Evolutionary conservation across 352 stramenopile species (phyloP).

Genomic region (Phytophthora pisi): DNA sequence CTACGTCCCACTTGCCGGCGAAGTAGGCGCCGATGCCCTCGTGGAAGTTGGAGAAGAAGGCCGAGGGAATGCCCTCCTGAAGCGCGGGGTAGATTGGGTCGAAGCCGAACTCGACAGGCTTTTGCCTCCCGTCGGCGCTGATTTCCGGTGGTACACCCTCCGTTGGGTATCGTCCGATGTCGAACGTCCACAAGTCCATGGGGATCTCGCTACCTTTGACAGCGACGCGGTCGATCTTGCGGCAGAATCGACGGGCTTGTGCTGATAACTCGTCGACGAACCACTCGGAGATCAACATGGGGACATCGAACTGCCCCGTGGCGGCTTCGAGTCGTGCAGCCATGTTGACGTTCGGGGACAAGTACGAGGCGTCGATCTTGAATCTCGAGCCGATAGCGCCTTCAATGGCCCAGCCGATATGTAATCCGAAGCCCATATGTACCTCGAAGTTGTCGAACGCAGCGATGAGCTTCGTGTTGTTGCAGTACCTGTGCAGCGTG

Average conservation of each 20-base stretch:
- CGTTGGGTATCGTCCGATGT: conserved; percentile 85
- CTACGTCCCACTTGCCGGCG: conserved; percentile 90
- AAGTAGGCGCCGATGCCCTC: conserved; percentile 94
- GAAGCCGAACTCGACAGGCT: conserved; percentile 80
- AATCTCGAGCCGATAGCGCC: conserved; percentile 97
- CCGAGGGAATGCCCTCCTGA: conserved; percentile 76
- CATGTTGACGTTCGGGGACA: conserved; percentile 99
- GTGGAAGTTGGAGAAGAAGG: conserved; percentile 93
- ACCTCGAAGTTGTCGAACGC: conserved; percentile 93
- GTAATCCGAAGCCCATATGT: conserved; percentile 96
- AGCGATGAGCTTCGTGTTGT: conserved; percentile 77
- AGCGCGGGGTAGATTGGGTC: conserved; percentile 77
- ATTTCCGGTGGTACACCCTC: conserved; percentile 63
- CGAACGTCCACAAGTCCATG: conserved; percentile 95
- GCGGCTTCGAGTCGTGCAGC: conserved; percentile 94
- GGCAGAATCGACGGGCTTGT: conserved; percentile 84
- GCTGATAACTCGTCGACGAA: conserved; percentile 94
- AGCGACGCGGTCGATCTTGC: conserved; percentile 96
- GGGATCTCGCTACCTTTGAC: conserved; percentile 97
- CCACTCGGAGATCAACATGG: conserved; percentile 94
- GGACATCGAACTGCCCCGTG: conserved; percentile 95
- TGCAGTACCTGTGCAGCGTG: conserved; percentile 83
- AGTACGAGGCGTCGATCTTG: conserved; percentile 99
- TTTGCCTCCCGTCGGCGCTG: conserved; percentile 67
- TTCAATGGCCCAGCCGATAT: conserved; percentile 99